A percentile compares a stretch with the other conserved stretches of the same genome.
phyloP scores from a whole-genome alignment of 257 asterid species.

The Misopates orontium region DNA sequence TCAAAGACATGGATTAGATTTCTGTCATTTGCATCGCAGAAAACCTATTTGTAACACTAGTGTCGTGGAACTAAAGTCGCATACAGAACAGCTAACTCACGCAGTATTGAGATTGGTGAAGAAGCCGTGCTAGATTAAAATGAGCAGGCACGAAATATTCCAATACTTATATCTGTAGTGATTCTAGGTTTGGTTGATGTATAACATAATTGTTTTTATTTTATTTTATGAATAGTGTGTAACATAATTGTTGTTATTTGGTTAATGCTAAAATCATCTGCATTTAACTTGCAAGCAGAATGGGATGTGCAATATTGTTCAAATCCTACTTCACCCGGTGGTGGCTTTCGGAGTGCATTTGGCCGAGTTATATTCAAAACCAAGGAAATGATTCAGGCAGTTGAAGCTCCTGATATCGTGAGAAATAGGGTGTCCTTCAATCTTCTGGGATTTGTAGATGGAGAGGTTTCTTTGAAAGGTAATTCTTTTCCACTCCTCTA shows the following conservation, averaged over 20 bases:
- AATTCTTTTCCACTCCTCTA: not conserved
- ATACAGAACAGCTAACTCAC: no score
- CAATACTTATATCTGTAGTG: no score
- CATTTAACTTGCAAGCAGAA: conserved; percentile 41
- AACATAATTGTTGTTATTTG: not conserved
- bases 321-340: conserved; percentile 91
- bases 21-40: no score
- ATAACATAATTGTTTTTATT: no score
- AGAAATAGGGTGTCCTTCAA: conserved; percentile 68
- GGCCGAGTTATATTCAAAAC: conserved; percentile 82
- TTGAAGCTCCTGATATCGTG: conserved; percentile 80
- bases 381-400: conserved; percentile 82
- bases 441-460: conserved; percentile 70
- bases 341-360: conserved; percentile 74
- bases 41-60: no score
- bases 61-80: no score
- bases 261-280: not conserved
- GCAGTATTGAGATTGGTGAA: no score
- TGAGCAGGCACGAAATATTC: no score
- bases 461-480: conserved; percentile 87
- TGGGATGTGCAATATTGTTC: conserved; percentile 93
- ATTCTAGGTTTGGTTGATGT: no score
- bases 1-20: no score
- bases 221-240: no score
- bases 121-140: no score